Evolutionary conservation across 768 basidiomycete species (phyloP).

Genomic region (Dentipellis fragilis): DNA sequence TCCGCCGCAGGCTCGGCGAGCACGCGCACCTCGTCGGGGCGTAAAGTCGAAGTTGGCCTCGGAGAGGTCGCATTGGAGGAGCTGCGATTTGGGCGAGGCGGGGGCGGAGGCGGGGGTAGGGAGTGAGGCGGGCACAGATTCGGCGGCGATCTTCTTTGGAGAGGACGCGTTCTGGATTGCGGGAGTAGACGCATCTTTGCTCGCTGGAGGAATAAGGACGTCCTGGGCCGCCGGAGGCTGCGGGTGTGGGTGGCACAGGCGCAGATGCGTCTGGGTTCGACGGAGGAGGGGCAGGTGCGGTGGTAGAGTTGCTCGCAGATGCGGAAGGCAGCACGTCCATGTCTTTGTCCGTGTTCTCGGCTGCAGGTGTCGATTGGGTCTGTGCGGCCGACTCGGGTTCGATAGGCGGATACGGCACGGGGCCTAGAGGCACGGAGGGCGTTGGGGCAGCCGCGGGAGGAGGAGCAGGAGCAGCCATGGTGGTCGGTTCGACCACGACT

Average conservation of each 20-base stretch:
- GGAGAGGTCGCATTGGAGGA: conserved; percentile 3
- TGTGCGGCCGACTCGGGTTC: too few species aligned
- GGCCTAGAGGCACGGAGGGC: too few species aligned
- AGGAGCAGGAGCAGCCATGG: too few species aligned
- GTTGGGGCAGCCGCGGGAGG: too few species aligned
- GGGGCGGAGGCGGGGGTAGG: not conserved
- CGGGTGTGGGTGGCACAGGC: not conserved
- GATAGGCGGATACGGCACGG: too few species aligned
- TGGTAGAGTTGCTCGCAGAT: not conserved
- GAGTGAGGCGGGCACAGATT: too few species aligned
- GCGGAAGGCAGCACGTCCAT: too few species aligned
- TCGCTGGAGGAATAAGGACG: not conserved
- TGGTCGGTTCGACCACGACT: too few species aligned
- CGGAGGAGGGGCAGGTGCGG: not conserved
- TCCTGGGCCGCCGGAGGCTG: not conserved
- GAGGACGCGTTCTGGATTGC: too few species aligned
- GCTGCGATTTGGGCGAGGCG: not conserved
- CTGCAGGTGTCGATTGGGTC: too few species aligned
- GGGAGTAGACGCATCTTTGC: not conserved
- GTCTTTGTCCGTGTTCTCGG: too few species aligned
- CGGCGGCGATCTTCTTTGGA: too few species aligned
- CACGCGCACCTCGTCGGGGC: conserved; percentile 19
- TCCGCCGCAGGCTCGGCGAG: conserved; percentile 15
- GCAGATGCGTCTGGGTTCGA: not conserved
- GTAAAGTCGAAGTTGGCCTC: conserved; percentile 19